Percentiles rank a stretch among this genome's conserved stretches.
Conservation (phyloP, 2,329 filamentous ascomycete genomes). For the Ustilaginoidea virens region DNA sequence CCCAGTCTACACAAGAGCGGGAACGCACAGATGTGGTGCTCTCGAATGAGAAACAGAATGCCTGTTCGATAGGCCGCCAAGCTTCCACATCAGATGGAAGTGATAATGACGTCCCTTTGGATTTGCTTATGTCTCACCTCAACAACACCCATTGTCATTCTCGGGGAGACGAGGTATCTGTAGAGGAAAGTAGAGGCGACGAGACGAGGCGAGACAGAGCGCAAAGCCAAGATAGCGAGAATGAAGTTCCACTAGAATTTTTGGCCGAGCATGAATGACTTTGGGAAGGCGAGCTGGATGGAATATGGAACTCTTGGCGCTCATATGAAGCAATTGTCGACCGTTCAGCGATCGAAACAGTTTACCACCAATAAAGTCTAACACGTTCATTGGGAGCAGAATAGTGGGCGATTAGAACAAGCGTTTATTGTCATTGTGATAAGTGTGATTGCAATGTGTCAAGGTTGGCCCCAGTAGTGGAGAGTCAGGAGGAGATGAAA, state of each 20-base stretch:
- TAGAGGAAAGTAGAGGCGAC: not conserved
- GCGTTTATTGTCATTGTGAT: too few relatives aligned
- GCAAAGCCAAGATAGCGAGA: conserved; percentile 22
- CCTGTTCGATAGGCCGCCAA: not conserved
- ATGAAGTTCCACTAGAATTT: conserved; percentile 37
- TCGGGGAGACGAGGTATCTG: too few relatives aligned
- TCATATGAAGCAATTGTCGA: too few relatives aligned
- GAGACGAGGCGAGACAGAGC: conserved; percentile 7
- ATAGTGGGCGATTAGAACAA: too few relatives aligned
- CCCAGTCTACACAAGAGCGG: not conserved
- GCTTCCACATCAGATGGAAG: conserved; percentile 5
- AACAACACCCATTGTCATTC: conserved; percentile 11
- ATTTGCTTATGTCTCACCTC: conserved; percentile 16
- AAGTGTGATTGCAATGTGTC: too few relatives aligned
- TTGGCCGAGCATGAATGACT: conserved; percentile 25
- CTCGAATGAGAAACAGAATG: not conserved
- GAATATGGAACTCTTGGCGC: not conserved
- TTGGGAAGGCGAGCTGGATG: not conserved
- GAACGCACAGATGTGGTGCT: not conserved
- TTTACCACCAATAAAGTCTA: too few relatives aligned
- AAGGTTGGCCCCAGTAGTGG: too few relatives aligned
- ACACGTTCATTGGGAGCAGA: too few relatives aligned
- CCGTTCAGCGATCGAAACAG: too few relatives aligned
- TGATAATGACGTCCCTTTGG: conserved; percentile 9
- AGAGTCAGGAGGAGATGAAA: too few relatives aligned